Conservation (phyloP, 2,329 filamentous ascomycete species). For the Aspergillus vadensis region DNA sequence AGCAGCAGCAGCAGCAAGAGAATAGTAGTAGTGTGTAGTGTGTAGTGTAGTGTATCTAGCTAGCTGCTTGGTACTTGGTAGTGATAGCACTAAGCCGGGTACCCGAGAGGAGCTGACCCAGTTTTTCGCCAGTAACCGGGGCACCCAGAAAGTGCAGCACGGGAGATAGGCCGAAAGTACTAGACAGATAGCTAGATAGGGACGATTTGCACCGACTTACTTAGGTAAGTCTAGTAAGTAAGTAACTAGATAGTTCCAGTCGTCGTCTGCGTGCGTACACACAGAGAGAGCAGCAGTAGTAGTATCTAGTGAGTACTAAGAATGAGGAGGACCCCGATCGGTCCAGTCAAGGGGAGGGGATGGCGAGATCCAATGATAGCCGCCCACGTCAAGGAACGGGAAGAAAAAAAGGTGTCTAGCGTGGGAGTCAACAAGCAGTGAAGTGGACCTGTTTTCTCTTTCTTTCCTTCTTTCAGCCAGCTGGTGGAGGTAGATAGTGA, state of each 20-base stretch:
- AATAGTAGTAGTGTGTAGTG: background rate
- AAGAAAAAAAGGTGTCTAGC: constrained; percentile 12
- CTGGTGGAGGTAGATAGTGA: constrained; percentile 9
- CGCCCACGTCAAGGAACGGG: constrained; percentile 27
- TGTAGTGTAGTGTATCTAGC: background rate
- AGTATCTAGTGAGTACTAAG: background rate
- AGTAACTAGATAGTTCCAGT: no score
- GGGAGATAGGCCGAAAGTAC: background rate
- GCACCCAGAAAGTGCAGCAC: background rate
- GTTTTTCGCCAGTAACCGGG: background rate
- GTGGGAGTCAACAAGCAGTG: constrained; percentile 8
- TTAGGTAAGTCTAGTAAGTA: no score
- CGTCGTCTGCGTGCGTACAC: no score
- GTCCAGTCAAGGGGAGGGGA: constrained; percentile 19
- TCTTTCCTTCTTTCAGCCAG: background rate
- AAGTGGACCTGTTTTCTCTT: no score
- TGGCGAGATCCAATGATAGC: constrained; percentile 24
- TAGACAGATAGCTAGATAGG: no score
- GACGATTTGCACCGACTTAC: no score
- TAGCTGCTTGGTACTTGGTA: background rate
- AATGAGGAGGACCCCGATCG: constrained; percentile 9
- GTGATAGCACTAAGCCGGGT: background rate
- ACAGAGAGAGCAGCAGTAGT: no score
- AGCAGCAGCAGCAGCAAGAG: background rate
- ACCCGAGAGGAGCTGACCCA: background rate